Evolutionary conservation across 352 stramenopile genomes (phyloP).

Genomic region (Lagenidium giganteum): DNA sequence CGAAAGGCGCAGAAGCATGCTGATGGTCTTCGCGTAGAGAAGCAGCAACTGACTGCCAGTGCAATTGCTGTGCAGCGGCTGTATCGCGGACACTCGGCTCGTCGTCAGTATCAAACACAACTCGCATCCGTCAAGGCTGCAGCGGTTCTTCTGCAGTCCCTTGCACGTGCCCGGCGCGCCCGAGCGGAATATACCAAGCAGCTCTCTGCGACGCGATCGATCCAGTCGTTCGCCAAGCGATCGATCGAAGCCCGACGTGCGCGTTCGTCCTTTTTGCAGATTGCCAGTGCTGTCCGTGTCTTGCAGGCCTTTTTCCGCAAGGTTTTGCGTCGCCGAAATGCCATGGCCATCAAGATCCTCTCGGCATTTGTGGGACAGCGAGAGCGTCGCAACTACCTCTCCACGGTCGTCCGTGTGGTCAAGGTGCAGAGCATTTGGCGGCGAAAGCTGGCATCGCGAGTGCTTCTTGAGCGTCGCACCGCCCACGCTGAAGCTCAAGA

Average conservation of each 20-base stretch:
- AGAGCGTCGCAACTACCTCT: conserved; percentile 8
- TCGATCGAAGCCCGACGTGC: conserved; percentile 18
- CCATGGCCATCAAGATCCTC: conserved; percentile 26
- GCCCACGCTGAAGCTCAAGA: background rate
- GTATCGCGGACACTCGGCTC: conserved; percentile 25
- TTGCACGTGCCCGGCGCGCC: conserved; percentile 25
- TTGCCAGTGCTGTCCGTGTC: too few relatives aligned
- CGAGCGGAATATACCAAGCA: conserved; percentile 19
- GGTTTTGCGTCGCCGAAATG: too few relatives aligned
- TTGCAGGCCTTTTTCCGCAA: too few relatives aligned
- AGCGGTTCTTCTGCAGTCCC: conserved; percentile 28
- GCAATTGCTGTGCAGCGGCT: conserved; percentile 35
- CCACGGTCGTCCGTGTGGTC: conserved; percentile 16
- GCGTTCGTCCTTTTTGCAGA: too few relatives aligned
- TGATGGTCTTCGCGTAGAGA: conserved; percentile 16
- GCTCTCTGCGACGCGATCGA: conserved; percentile 18
- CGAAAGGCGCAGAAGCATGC: conserved; percentile 23
- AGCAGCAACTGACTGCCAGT: conserved; percentile 18
- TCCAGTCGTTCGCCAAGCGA: conserved; percentile 23
- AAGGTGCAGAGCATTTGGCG: conserved; percentile 30
- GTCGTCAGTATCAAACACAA: conserved; percentile 24
- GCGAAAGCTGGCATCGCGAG: conserved; percentile 6
- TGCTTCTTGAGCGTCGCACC: background rate
- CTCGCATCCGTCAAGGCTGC: conserved; percentile 19
- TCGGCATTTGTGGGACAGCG: conserved; percentile 12